Evolutionary conservation across 164 flowering plant species (phyloP), one percentile per base, ranked within the genome.

Genomic region (Piper longum): DNA sequence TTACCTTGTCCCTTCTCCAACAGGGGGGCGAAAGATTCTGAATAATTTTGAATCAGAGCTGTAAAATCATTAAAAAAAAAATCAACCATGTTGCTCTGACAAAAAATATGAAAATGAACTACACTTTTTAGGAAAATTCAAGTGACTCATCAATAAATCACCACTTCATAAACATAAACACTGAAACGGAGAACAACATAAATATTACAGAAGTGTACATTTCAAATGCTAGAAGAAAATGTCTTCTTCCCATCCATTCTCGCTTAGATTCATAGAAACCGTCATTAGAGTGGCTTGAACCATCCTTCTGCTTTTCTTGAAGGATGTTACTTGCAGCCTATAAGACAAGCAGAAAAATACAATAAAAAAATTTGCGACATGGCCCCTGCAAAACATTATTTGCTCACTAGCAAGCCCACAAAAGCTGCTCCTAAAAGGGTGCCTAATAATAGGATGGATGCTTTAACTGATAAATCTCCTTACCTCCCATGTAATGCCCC

Each of bases 401-500:
- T 26, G 12, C 52, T 48, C 14, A 14, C 11, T 44, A 44, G 48
- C 48, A 44, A 5, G 52, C 14, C 3, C 52, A 48, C 14, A 48
- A 5, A 9, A 48, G 52, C 52, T 9, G 12, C 7, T 9, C 14
- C 52, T 9, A 8, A 12, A 48, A 14, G 2, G 14, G 9, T 9
- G 14, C 3, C 52, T 5, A 48, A 9, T 48, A 48, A 9, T 9
- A 9, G 9, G 52, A 48, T 13, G 0, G 52, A 48, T 48, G 52
- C 14, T 9, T 9, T 9, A 48, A 48, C 12, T 12, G 12, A 48
- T 48, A 14, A 48, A 48, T 5, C 52, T 48, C 5, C 57, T 19
- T 80, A 93, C 99, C 95, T 90, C 92, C 95, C 92, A 93, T 41
- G 84, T 81, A 69, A 85, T 73, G 60, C 99, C 99, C 62, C 99